Base-by-base conservation (phyloP, 305 asterid species). In the Withania somnifera region DNA sequence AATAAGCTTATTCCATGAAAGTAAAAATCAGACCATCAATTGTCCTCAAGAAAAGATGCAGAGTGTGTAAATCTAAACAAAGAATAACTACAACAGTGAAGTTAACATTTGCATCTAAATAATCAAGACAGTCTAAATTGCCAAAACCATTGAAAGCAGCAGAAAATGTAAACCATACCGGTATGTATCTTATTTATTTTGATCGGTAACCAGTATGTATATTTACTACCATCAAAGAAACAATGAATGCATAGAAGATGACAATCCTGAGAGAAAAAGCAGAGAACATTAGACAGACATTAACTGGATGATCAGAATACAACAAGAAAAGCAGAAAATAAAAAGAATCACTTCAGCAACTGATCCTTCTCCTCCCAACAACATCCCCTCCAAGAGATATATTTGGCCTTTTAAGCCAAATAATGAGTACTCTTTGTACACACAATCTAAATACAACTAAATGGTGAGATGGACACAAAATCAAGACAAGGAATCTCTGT, bases 1-100 rank as follows among this genome's bases (percentile, higher is more conserved):
- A 91, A 84, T 90, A 85, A 78, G 89, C 84, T 81, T 87, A 85
- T 81, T 84, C 95, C 95, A 98, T 94, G 82, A 86, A 86, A 88
- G 84, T 80, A 42, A 80, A 82, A 86, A 82, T 45, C 40, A 77
- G 47, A 81, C 52, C 60, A 82, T 88, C 81, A 89, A 88, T 50
- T 50, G 11, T 14, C 42, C 63, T 32, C 61, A 80, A 80, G 83
- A 82, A 69, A 40, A 82, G 77, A 82, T 32, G 82, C 36, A 75
- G 81, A 63, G 24, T 30, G 32, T 20, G 36, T 61, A 60, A 51
- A 68, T 56, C 36, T 30, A 60, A 73, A 47, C 19, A 51, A 71
- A 54, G 66, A 83, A 56, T 58, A 57, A 82, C 77, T 68, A 57
- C 76, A 66, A 71, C 52, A 40, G 13, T 11, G 19, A 28, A 17